phyloP scores from a whole-genome alignment of 495 filamentous ascomycete species.

The Immersiella caudata region DNA sequence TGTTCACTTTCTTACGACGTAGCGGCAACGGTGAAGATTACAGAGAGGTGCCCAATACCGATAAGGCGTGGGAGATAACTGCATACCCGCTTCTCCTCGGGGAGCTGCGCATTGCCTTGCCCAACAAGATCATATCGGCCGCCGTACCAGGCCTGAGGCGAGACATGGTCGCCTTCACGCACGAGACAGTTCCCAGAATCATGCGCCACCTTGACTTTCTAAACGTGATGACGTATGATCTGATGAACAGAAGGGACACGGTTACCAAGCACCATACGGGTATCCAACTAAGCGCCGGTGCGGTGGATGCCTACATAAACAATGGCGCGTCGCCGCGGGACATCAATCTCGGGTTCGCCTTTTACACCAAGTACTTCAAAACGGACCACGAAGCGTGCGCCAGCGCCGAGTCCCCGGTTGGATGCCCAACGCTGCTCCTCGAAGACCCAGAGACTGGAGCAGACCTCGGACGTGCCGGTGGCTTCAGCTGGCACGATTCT shows the following conservation, averaged over 20 bases:
- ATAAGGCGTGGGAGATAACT: slow-evolving; percentile 62
- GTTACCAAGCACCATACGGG: slow-evolving; percentile 69
- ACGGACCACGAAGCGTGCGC: slow-evolving; percentile 57
- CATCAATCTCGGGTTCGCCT: slow-evolving; percentile 74
- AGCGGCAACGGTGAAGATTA: slow-evolving; percentile 79
- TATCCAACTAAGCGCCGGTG: slow-evolving; percentile 55
- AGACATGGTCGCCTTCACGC: slow-evolving; percentile 75
- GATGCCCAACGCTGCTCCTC: slow-evolving; percentile 63
- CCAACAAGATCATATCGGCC: slow-evolving; percentile 65
- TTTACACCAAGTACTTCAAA: slow-evolving; percentile 73
- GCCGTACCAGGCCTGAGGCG: slow-evolving; percentile 67
- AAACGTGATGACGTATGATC: slow-evolving; percentile 80
- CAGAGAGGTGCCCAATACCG: slow-evolving; percentile 64
- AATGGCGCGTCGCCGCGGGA: slow-evolving; percentile 59
- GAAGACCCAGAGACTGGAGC: slow-evolving; percentile 66
- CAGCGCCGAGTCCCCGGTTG: slow-evolving; percentile 51
- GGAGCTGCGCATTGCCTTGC: slow-evolving; percentile 60
- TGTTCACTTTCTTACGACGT: background rate
- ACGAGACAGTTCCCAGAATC: slow-evolving; percentile 64
- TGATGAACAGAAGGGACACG: slow-evolving; percentile 75
- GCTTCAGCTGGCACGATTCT: slow-evolving; percentile 63
- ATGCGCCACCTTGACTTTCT: slow-evolving; percentile 68
- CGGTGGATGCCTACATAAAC: slow-evolving; percentile 62
- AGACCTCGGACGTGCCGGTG: slow-evolving; percentile 65
- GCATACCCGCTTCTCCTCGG: slow-evolving; percentile 66